phyloP scores from a whole-genome alignment of 306 rosid species.

The Quercus gilva region DNA sequence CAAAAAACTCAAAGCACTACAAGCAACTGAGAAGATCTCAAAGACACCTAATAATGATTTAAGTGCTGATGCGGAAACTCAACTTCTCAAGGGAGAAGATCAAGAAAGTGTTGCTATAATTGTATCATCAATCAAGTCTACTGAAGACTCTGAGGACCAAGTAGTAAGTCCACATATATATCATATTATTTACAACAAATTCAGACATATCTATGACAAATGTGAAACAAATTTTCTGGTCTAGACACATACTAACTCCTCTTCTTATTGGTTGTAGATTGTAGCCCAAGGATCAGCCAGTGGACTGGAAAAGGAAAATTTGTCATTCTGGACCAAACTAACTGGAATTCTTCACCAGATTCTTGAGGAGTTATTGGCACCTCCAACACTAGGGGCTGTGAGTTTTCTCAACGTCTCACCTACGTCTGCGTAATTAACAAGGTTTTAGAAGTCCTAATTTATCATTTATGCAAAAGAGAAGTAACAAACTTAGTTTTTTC shows the following conservation, averaged over 20 bases:
- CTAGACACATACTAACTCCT: background rate
- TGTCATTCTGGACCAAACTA: constrained; percentile 37
- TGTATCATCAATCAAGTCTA: constrained; percentile 18
- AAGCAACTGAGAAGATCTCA: constrained; percentile 29
- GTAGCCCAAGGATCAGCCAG: constrained; percentile 26
- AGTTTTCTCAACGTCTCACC: constrained; percentile 30
- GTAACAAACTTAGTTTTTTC: background rate
- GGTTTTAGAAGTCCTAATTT: background rate
- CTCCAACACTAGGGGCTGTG: constrained; percentile 80
- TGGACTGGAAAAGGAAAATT: background rate
- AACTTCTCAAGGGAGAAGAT: constrained; percentile 45
- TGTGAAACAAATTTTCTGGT: background rate
- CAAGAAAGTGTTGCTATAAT: constrained; percentile 22
- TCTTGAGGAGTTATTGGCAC: constrained; percentile 62
- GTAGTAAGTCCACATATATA: constrained; percentile 37
- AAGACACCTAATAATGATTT: constrained; percentile 41
- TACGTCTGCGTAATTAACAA: background rate
- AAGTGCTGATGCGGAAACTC: constrained; percentile 40
- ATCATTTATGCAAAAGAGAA: background rate
- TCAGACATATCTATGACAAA: background rate
- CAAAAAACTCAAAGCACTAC: constrained; percentile 41
- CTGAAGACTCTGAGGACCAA: constrained; percentile 35
- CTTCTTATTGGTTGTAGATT: constrained; percentile 25
- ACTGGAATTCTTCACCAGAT: constrained; percentile 26
- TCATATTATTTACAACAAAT: background rate